A percentile compares a stretch with the other conserved stretches of the same genome.
Evolutionary conservation across 2,329 filamentous ascomycete genomes (phyloP).

Genomic region (Thermothelomyces thermophilus): DNA sequence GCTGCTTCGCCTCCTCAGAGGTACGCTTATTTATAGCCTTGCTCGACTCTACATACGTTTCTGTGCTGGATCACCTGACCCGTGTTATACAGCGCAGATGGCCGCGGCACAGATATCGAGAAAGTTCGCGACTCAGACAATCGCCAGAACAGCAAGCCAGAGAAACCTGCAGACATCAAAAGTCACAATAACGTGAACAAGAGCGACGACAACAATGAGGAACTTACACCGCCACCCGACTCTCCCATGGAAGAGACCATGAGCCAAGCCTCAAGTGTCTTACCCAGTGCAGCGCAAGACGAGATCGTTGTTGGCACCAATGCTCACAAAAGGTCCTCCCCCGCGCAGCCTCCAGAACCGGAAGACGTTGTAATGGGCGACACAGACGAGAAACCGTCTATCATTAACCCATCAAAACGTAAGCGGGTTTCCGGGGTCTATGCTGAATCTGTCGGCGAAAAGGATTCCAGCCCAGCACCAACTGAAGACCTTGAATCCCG

Average conservation of each 20-base stretch:
- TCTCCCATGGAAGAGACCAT: slow-evolving; percentile 27
- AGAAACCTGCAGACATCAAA: no score
- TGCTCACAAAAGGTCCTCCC: slow-evolving; percentile 36
- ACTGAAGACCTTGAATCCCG: slow-evolving; percentile 29
- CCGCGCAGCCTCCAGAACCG: slow-evolving; percentile 29
- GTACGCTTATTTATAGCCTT: no score
- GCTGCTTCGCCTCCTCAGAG: no score
- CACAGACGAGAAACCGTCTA: slow-evolving; percentile 31
- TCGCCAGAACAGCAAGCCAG: no score
- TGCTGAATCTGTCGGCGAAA: slow-evolving; percentile 43
- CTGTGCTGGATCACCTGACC: no score
- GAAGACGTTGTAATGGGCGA: slow-evolving; percentile 42
- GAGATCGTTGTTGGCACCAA: slow-evolving; percentile 47
- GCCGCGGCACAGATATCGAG: no score
- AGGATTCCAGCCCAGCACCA: slow-evolving; percentile 34
- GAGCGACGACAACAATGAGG: slow-evolving; percentile 25
- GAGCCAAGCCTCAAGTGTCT: slow-evolving; percentile 35
- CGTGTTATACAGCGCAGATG: no score
- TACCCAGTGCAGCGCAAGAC: slow-evolving; percentile 39
- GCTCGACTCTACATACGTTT: no score
- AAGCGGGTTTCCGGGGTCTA: slow-evolving; percentile 46
- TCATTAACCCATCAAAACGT: slow-evolving; percentile 45
- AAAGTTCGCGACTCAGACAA: no score
- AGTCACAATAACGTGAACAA: not conserved
- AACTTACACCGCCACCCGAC: slow-evolving; percentile 41